phyloP scores from a whole-genome alignment of 352 stramenopile genomes.

The Discostella stelligera region DNA sequence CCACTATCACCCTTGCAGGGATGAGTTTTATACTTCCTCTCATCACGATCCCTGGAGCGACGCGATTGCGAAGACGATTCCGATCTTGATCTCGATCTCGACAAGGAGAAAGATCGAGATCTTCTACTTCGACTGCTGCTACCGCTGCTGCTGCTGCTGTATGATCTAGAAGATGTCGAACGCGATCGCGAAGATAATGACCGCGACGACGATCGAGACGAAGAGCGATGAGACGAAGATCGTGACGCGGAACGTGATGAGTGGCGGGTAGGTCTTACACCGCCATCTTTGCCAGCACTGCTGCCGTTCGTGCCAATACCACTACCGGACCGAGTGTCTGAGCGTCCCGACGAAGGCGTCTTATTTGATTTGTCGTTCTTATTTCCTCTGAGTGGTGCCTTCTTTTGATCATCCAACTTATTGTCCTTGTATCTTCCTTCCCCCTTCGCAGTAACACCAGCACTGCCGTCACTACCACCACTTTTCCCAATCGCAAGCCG shows the following conservation, averaged over 20 bases:
- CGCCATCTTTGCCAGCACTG: neutral
- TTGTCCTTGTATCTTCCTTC: neutral
- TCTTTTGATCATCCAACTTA: constrained; percentile 10
- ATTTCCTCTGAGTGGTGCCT: constrained; percentile 10
- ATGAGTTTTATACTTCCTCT: constrained; percentile 3
- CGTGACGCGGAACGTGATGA: neutral
- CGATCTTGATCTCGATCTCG: constrained; percentile 27
- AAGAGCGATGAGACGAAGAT: constrained; percentile 6
- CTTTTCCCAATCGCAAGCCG: neutral
- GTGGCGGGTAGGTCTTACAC: neutral
- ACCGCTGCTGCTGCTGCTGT: neutral
- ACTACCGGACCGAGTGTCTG: neutral
- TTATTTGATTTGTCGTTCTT: constrained; percentile 8
- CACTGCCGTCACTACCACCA: neutral
- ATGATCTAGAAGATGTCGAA: constrained; percentile 10
- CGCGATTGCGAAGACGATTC: constrained; percentile 3
- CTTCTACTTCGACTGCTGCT: constrained; percentile 4
- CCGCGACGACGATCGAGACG: constrained; percentile 11
- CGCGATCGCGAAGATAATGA: constrained; percentile 6
- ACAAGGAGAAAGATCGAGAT: constrained; percentile 29
- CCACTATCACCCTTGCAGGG: neutral
- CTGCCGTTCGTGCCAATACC: neutral
- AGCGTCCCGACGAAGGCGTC: constrained; percentile 2
- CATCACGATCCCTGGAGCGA: constrained; percentile 1
- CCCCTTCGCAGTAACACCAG: neutral